phyloP scores from a whole-genome alignment of 768 basidiomycete species.

The Suillus fuscotomentosus region DNA sequence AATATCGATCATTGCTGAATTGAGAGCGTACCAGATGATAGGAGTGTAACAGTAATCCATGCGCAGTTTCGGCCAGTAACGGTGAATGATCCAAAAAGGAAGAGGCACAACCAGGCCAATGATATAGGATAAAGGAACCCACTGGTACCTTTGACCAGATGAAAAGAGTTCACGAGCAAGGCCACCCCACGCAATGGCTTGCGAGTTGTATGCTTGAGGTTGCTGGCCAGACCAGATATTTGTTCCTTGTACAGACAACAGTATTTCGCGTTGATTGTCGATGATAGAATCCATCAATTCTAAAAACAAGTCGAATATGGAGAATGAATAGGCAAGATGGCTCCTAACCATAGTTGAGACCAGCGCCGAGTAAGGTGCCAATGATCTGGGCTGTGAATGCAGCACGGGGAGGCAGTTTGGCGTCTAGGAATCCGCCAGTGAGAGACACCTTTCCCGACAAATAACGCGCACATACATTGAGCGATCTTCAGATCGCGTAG shows the following conservation, averaged over 20 bases:
- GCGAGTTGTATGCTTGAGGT: slow-evolving; percentile 29
- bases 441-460: slow-evolving; percentile 1
- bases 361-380: slow-evolving; percentile 53
- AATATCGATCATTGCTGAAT: neutral
- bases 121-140: slow-evolving; percentile 38
- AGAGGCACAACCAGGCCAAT: slow-evolving; percentile 35
- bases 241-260: slow-evolving; percentile 56
- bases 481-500: slow-evolving; percentile 55
- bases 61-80: slow-evolving; percentile 31
- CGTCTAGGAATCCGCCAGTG: slow-evolving; percentile 38
- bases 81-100: slow-evolving; percentile 41
- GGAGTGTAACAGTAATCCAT: slow-evolving; percentile 29
- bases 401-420: slow-evolving; percentile 63
- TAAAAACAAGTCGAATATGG: slow-evolving; percentile 17
- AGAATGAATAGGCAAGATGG: neutral
- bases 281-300: slow-evolving; percentile 63
- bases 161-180: slow-evolving; percentile 35
- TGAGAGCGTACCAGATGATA: slow-evolving; percentile 22
- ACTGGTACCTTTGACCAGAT: slow-evolving; percentile 29
- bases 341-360: slow-evolving; percentile 43
- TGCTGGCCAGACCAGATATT: slow-evolving; percentile 33
- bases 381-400: slow-evolving; percentile 59
- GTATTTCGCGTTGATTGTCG: slow-evolving; percentile 45
- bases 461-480: slow-evolving; percentile 16
- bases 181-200: slow-evolving; percentile 40